Evolutionary conservation across 345 rosid species (phyloP), one percentile per base, ranked within the genome.

Genomic region (Salix arbutifolia): DNA sequence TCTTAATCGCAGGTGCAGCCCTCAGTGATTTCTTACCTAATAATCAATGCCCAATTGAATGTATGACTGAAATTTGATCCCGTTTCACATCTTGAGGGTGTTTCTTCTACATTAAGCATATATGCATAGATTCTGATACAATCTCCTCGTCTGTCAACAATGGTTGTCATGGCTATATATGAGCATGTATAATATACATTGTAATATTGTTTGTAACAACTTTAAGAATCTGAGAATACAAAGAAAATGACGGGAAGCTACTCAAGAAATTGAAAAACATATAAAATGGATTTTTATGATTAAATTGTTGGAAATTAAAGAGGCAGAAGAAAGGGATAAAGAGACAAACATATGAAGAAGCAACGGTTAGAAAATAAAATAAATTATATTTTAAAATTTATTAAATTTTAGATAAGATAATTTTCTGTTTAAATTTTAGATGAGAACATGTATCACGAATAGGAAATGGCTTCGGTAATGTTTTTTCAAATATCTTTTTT

Each of bases 321-420:
- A 69, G 6, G 65, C 21, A 48, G 4, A 56, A 17, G 13, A n/a
- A 44, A 48, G 62, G 64, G 73, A 68, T 74, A 68, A 17, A 25
- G 67, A 77, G 74, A 61, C 19, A 8, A 46, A 1, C 81, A 62
- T 71, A 67, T 23, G 76, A 77, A 38, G 11, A 37, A 7, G 2
- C 7, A 0, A 38, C 11, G 0, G 0, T 33, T 33, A 33, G 5
- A 33, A 4, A 33, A 4, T 33, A 33, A 33, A 4, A 33, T 4
- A 33, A 33, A 33, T 33, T 33, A 33, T 33, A 33, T 33, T 33
- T 33, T 33, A 33, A 33, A 5, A 4, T 33, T 4, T 28, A 1
- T 28, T 28, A 28, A 28, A 28, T 28, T 28, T 28, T 28, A 2
- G 30, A 28, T 28, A 2, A 28, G 30, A 28, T 28, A 2, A 28